Base-by-base conservation (phyloP, 2,329 filamentous ascomycete species). In the Delphinella strobiligena region DNA sequence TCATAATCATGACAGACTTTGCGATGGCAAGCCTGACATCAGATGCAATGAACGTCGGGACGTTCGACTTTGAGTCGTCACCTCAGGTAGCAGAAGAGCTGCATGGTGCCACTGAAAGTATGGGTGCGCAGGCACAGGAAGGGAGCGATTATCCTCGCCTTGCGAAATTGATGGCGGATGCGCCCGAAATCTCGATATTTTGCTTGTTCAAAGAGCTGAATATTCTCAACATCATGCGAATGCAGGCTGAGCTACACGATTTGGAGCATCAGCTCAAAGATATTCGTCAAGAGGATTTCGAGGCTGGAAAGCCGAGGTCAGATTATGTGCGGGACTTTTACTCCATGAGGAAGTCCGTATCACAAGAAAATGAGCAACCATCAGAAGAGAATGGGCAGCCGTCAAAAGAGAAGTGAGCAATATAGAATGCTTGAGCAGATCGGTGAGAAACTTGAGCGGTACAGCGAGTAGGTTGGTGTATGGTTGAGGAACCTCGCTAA, bases 251-350 rank as follows among this genome's bases (percentile, higher is more conserved):
- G 16, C 34, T 36, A 9, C 14, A 36, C 5, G n/a, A 17, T 19
- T n/a, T 36, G n/a, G 34, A 36, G 16, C 34, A 36, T 5, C n/a
- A 36, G n/a, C 16, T 36, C 19, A 5, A 36, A 8, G 34, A 16
- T 5, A 18, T 19, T 11, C 16, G 34, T 8, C 5, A 11, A 5
- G 34, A 36, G n/a, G 34, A 36, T 12, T 29, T 7, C 24, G 12
- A 29, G 24, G 24, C 8, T 12, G 24, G 12, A 12, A 12, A 12
- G 24, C 24, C 7, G 24, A 29, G 24, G 24, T 12, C 24, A 8
- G 8, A 8, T 12, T 29, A 29, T 29, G 24, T 12, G 8, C 7
- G 12, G 12, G 12, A 12, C 24, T 29, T 29, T 12, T 29, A 29
- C 24, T 7, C 7, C 8, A 29, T 29, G 24, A 29, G 24, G 24